Evolutionary conservation across 768 basidiomycete genomes (phyloP), one percentile per base, ranked within the genome.

Genomic region (Rhizopogon roseolus): DNA sequence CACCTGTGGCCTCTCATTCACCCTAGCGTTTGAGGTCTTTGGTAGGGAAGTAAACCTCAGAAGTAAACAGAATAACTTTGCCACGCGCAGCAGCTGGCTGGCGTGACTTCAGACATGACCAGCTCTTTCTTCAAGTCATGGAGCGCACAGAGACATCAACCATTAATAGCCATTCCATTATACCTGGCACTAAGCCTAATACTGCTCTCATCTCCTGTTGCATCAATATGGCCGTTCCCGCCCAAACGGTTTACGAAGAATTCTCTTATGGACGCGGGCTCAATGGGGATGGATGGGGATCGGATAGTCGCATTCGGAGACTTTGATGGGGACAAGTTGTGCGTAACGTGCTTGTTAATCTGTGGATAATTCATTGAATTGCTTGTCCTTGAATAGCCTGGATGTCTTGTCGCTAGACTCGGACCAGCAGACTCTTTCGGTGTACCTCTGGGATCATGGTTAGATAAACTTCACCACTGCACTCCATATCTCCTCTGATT

Each of bases 311-410:
- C 94, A 7, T 90, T 92, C 62, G 97, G 94, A 32, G 96, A 99
- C 73, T 96, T 95, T 69, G 85, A 98, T 67, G 94, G 91, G 5
- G 93, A 98, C 69, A 94, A 98, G 67, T 89, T 90, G 93, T 97
- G 66, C 65, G 90, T 73, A 17, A 54, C 5, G 9, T 19, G 10
- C 28, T 36, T 43, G 39, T 29, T 9, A 6, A 11, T 32, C 45
- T 39, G 27, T 32, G 14, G 28, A 42, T 52, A 25, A 40, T 39
- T 22, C 40, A 17, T 28, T 29, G 29, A 44, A 49, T 48, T 32
- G 48, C 41, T 29, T 27, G 39, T 42, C 32, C 6, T 39, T 17
- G 44, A 51, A 25, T 62, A 97, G 94, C 60, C 66, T 92, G 57
- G 95, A 98, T 70, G 71, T 93, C 4, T 72, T 98, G 41, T 76